These are phyloP conservation scores for Globisporangium solare DNA, from an alignment of 352 stramenopile species.

Conservation along the genomic window DNA sequence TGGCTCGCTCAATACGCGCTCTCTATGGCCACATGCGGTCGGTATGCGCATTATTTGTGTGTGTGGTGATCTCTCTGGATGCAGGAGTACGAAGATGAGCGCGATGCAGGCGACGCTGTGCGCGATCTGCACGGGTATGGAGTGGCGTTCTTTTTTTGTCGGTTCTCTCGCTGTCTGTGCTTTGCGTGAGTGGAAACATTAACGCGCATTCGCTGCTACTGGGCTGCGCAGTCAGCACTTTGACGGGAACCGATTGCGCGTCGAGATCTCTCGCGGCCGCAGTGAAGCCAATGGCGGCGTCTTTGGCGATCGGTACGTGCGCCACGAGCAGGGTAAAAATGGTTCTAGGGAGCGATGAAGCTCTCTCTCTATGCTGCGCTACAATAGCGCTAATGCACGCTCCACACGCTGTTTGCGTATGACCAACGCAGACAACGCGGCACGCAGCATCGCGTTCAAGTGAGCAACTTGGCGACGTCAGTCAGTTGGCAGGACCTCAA, in stretches of 20 bases:
- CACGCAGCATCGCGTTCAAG: conserved; percentile 48
- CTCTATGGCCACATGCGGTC: no score
- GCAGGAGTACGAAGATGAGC: conserved; percentile 58
- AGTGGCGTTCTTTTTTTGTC: not conserved
- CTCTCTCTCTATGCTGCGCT: no score
- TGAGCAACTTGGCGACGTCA: conserved; percentile 34
- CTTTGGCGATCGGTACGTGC: conserved; percentile 5
- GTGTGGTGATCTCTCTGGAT: no score
- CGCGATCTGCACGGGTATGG: conserved; percentile 51
- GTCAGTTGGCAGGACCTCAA: conserved; percentile 68
- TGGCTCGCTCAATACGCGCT: not conserved
- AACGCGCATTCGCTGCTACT: no score
- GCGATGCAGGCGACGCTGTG: conserved; percentile 51
- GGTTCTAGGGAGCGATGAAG: no score
- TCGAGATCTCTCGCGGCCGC: conserved; percentile 45
- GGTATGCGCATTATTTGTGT: no score
- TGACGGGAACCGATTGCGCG: conserved; percentile 32
- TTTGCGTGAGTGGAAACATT: no score
- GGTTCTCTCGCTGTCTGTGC: not conserved
- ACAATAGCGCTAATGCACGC: no score
- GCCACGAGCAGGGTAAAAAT: not conserved
- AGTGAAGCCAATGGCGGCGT: conserved; percentile 6
- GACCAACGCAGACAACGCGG: conserved; percentile 23
- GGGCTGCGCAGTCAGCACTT: no score
- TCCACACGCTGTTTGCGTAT: not conserved